phyloP scores from a whole-genome alignment of 805 yeast genomes.

The Dipodascopsis uninucleata region DNA sequence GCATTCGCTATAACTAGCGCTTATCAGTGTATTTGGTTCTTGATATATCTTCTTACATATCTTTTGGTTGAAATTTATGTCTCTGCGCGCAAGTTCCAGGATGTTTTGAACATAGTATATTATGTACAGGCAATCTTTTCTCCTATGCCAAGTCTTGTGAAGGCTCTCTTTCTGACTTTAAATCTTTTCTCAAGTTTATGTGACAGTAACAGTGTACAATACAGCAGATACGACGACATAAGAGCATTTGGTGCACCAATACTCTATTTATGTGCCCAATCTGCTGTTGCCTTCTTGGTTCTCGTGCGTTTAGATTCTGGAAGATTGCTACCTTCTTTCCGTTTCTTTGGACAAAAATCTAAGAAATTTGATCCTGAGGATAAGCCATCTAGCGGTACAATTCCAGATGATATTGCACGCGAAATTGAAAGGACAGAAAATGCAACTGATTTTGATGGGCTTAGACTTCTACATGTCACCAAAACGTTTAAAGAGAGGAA shows the following conservation, averaged over 20 bases:
- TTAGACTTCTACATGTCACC: constrained; percentile 33
- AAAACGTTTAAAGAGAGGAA: too few relatives aligned
- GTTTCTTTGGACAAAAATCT: constrained; percentile 29
- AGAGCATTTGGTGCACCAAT: constrained; percentile 37
- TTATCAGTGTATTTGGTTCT: constrained; percentile 33
- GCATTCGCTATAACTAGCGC: constrained; percentile 39
- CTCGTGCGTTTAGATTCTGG: constrained; percentile 38
- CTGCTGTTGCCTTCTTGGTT: constrained; percentile 25
- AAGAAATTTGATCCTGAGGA: constrained; percentile 15
- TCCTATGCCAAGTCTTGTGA: constrained; percentile 33
- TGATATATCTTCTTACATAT: constrained; percentile 35
- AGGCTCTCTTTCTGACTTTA: constrained; percentile 34
- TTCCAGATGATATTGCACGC: constrained; percentile 27
- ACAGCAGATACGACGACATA: constrained; percentile 31
- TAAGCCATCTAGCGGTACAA: constrained; percentile 9
- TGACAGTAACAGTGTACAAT: constrained; percentile 16
- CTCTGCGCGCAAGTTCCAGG: constrained; percentile 28
- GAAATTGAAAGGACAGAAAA: constrained; percentile 30
- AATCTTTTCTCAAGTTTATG: constrained; percentile 37
- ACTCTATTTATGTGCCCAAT: constrained; percentile 34
- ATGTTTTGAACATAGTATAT: constrained; percentile 26
- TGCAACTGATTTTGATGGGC: constrained; percentile 26
- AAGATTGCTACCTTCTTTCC: constrained; percentile 28
- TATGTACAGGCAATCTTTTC: constrained; percentile 33
- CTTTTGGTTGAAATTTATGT: constrained; percentile 33